Evolutionary conservation across 75 land plant species (phyloP).

Genomic region (Isoetes taiwanensis): DNA sequence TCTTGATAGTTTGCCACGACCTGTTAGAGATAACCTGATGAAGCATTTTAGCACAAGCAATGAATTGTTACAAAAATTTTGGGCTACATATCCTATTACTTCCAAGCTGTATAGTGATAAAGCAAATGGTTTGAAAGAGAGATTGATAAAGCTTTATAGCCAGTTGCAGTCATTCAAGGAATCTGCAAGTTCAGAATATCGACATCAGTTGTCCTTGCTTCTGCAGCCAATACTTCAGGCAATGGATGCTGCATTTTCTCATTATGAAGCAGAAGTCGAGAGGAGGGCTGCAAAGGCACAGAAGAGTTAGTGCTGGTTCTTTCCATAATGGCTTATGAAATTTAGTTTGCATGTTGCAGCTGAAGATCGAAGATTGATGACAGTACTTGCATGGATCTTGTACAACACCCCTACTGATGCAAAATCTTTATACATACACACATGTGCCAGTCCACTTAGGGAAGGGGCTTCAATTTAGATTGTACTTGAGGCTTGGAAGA

Average conservation of each 20-base stretch:
- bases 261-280: constrained; percentile 38
- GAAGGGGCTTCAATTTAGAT: no score
- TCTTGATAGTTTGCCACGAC: constrained; percentile 49
- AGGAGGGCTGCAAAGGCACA: constrained; percentile 6
- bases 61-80: constrained; percentile 79
- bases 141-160: constrained; percentile 39
- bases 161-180: no score
- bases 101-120: constrained; percentile 41
- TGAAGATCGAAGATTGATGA: no score
- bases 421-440: no score
- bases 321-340: no score
- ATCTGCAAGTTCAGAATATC: constrained; percentile 43
- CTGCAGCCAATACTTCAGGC: constrained; percentile 84
- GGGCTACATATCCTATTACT: constrained; percentile 90
- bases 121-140: constrained; percentile 40
- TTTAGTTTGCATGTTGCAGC: no score
- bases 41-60: constrained; percentile 71
- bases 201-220: constrained; percentile 74
- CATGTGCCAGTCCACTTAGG: no score
- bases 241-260: constrained; percentile 79
- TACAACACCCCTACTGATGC: no score
- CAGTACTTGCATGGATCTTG: no score
- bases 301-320: no score
- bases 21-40: constrained; percentile 50
- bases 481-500: no score